These are phyloP conservation scores for Lycium ferocissimum DNA, from an alignment of 257 asterid genomes.

Conservation along the genomic window DNA sequence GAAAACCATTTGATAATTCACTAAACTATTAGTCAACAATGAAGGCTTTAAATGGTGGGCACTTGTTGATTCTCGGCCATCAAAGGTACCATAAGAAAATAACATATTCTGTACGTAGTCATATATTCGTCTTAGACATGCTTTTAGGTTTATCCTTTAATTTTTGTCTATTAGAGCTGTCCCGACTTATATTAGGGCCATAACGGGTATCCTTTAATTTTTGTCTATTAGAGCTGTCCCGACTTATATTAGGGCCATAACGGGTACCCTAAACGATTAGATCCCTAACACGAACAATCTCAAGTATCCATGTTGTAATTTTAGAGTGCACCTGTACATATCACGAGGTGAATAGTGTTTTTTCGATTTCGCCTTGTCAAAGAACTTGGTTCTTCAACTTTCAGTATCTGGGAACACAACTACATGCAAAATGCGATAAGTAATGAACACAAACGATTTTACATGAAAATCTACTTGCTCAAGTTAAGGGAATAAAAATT, in stretches of 20 bases:
- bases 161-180: background rate
- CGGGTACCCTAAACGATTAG: background rate
- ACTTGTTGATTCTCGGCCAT: conserved; percentile 18
- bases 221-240: background rate
- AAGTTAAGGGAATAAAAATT: too few species aligned
- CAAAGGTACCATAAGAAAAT: background rate
- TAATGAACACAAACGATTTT: too few species aligned
- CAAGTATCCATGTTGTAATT: too few species aligned
- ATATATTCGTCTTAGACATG: background rate
- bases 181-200: too few species aligned
- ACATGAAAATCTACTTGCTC: too few species aligned
- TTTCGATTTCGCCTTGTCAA: too few species aligned
- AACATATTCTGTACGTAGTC: background rate
- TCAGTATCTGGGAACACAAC: too few species aligned
- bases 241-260: background rate
- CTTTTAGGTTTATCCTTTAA: background rate
- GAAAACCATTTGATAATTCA: background rate
- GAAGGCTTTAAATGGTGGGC: conserved; percentile 29
- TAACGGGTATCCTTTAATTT: too few species aligned
- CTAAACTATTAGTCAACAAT: background rate
- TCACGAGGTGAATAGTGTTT: too few species aligned
- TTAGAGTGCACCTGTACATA: too few species aligned
- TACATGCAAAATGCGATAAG: too few species aligned
- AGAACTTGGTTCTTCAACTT: too few species aligned
- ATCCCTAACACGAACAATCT: background rate